Evolutionary conservation across 805 yeast genomes (phyloP).

Genomic region (Yarrowia osloensis): DNA sequence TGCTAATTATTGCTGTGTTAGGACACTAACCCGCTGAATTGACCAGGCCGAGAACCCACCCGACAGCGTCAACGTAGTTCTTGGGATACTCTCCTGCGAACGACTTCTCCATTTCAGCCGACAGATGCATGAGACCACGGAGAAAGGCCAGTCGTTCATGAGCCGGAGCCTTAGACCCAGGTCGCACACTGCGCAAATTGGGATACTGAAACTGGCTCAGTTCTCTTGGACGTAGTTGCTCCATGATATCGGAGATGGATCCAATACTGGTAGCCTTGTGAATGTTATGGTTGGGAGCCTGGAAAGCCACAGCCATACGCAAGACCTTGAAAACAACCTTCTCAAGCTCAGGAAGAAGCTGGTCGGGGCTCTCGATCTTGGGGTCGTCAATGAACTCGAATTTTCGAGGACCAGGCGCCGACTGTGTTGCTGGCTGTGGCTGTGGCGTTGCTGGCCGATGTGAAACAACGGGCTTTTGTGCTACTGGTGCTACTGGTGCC

Average conservation of each 20-base stretch:
- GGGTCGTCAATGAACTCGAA: slow-evolving; percentile 5
- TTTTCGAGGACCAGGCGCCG: neutral
- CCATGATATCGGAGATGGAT: slow-evolving; percentile 3
- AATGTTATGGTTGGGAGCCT: neutral
- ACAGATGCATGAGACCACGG: slow-evolving; percentile 7
- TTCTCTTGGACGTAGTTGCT: neutral
- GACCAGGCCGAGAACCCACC: neutral
- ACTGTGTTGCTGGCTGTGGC: neutral
- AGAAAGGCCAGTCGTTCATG: slow-evolving; percentile 8
- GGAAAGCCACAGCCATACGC: slow-evolving; percentile 18
- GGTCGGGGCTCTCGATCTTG: neutral
- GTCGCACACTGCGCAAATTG: neutral
- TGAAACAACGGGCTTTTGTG: neutral
- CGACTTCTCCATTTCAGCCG: slow-evolving; percentile 5
- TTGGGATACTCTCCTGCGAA: slow-evolving; percentile 10
- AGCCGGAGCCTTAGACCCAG: neutral
- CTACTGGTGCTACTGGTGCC: neutral
- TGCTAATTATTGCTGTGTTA: too few species aligned
- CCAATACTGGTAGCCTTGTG: slow-evolving; percentile 5
- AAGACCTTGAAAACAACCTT: slow-evolving; percentile 20
- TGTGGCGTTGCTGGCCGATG: neutral
- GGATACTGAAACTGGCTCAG: neutral
- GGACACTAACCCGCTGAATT: too few species aligned
- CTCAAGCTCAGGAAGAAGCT: neutral
- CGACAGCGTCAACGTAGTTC: slow-evolving; percentile 10